Evolutionary conservation across 2,329 filamentous ascomycete genomes (phyloP), one percentile per base, ranked within the genome.

Genomic region (Dryadomyces quercivorus): DNA sequence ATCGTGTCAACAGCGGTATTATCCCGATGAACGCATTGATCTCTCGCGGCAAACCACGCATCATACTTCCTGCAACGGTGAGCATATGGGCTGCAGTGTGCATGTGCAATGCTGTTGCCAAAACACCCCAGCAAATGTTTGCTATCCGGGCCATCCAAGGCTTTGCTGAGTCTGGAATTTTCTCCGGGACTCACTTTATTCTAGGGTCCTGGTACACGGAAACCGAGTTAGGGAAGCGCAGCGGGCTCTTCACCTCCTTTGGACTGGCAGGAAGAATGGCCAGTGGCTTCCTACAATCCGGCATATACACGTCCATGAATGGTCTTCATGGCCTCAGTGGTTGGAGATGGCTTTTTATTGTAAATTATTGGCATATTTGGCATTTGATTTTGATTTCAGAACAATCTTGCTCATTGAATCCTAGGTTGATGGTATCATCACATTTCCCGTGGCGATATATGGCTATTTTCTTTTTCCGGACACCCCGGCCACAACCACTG

Each of bases 61-160:
- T 78, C 57, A 85, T 79, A 70, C 83, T 83, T 61, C 82, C 81
- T 0, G 61, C 70, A 31, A 83, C 82, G 74, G 82, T 84, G 75
- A 55, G 83, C 20, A 62, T 79, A 55, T 86, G 83, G 84, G 81
- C 77, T 2, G 69, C 72, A 0, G 66, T 86, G 26, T 86, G 82
- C 2, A 82, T 85, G 77, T 68, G 73, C 40, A 82, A 78, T 1
- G 79, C 77, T 1, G 71, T 74, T 2, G 72, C 69, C 0, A 72
- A 76, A 8, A 71, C 68, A 4, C 76, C 78, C 0, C 67, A 72
- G 57, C 66, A 75, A 47, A 80, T 84, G 61, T 81, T 81, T 75
- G 78, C 73, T 1, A 80, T 83, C 59, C 75, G 80, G 5, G 76
- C 77, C 66, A 74, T 77, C 61, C 72, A 74, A 60, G 79, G 76